These are phyloP conservation scores for Saururus chinensis DNA, from an alignment of 164 flowering plant genomes.

Conservation along the genomic window DNA sequence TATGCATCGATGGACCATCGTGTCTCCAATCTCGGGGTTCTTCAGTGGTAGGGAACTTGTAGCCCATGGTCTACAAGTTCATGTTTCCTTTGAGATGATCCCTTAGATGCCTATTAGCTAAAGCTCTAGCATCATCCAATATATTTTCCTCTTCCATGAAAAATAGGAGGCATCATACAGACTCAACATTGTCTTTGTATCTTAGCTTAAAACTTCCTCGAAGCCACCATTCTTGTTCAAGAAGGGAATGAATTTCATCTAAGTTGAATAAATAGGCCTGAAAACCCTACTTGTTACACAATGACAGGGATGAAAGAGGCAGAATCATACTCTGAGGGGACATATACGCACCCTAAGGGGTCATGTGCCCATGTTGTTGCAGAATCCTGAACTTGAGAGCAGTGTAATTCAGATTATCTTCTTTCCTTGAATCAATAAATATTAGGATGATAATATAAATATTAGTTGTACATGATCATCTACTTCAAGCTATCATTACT, in stretches of 20 bases:
- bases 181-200: constrained; percentile 23
- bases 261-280: too few species aligned
- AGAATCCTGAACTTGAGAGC: constrained; percentile 17
- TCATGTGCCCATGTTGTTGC: constrained; percentile 15
- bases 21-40: constrained; percentile 23
- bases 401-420: constrained; percentile 9
- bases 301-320: background rate
- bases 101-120: constrained; percentile 11
- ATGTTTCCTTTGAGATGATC: constrained; percentile 1
- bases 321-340: too few species aligned
- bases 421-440: background rate
- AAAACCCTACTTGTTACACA: background rate
- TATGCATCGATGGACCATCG: constrained; percentile 20
- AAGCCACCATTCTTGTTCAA: constrained; percentile 20
- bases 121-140: constrained; percentile 21
- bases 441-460: too few species aligned
- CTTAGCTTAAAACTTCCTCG: constrained; percentile 2
- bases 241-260: constrained; percentile 16
- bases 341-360: constrained; percentile 10
- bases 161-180: constrained; percentile 31
- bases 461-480: too few species aligned
- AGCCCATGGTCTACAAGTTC: constrained; percentile 18
- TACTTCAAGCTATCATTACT: too few species aligned
- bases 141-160: constrained; percentile 19
- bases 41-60: constrained; percentile 25